Evolutionary conservation across 805 yeast genomes (phyloP).

Genomic region (Blastobotrys americana): DNA sequence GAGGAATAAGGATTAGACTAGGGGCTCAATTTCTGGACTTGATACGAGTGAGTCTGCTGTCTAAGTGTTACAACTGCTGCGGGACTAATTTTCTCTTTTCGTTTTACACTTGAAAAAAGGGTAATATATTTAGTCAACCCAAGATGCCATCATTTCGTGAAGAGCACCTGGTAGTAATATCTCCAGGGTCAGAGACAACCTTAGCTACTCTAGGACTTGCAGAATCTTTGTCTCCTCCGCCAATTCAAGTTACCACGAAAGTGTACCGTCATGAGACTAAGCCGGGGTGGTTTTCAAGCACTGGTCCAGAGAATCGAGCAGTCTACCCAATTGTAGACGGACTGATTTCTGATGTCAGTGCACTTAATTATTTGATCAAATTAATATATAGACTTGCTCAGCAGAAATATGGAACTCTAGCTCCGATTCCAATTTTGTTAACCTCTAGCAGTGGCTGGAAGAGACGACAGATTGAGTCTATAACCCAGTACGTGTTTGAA

Average conservation of each 20-base stretch:
- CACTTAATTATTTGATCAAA: conserved; percentile 57
- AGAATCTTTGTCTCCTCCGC: conserved; percentile 70
- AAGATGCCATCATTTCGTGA: conserved; percentile 33
- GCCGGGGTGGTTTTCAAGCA: conserved; percentile 32
- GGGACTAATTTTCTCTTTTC: too few relatives aligned
- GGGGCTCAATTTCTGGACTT: too few relatives aligned
- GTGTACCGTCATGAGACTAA: conserved; percentile 43
- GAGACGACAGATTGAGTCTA: conserved; percentile 53
- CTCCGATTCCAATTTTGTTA: conserved; percentile 59
- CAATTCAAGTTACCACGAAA: conserved; percentile 65
- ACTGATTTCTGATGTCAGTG: conserved; percentile 57
- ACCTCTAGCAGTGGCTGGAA: conserved; percentile 67
- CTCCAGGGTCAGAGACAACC: conserved; percentile 73
- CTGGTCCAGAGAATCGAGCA: conserved; percentile 36
- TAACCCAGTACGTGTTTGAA: conserved; percentile 74
- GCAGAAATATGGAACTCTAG: conserved; percentile 24
- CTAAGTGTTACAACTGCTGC: too few relatives aligned
- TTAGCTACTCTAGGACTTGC: conserved; percentile 71
- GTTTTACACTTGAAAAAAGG: too few relatives aligned
- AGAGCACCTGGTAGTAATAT: conserved; percentile 40
- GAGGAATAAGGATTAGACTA: too few relatives aligned
- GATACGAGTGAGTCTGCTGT: too few relatives aligned
- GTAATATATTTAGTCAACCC: too few relatives aligned
- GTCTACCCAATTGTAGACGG: conserved; percentile 63
- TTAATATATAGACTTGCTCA: conserved; percentile 41